Percentiles rank a stretch among this genome's conserved stretches.
Evolutionary conservation across 768 basidiomycete genomes (phyloP).

Genomic region (Hericium coralloides): DNA sequence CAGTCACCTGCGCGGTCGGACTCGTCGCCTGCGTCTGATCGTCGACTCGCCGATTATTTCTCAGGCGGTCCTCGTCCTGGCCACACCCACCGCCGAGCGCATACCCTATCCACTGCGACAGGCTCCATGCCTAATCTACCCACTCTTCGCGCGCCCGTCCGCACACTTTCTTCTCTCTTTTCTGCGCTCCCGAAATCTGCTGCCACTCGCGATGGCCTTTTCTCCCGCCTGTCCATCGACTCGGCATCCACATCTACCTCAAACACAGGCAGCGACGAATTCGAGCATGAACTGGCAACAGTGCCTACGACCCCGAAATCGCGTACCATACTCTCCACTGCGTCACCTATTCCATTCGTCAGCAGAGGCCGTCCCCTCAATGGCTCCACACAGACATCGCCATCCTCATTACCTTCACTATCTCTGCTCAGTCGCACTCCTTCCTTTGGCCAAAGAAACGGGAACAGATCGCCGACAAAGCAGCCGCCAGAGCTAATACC

Average conservation of each 20-base stretch:
- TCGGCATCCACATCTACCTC: slow-evolving; percentile 9
- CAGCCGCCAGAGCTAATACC: slow-evolving; percentile 8
- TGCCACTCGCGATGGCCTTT: slow-evolving; percentile 11
- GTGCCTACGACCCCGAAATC: slow-evolving; percentile 8
- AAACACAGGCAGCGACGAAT: slow-evolving; percentile 9
- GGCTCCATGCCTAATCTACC: slow-evolving; percentile 1
- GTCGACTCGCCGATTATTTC: neutral
- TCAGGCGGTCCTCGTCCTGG: neutral
- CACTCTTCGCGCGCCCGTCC: neutral
- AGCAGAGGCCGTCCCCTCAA: neutral
- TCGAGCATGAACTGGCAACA: slow-evolving; percentile 9
- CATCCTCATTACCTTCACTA: neutral
- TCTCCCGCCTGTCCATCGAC: slow-evolving; percentile 14
- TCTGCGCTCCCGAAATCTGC: slow-evolving; percentile 12
- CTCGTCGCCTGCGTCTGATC: neutral
- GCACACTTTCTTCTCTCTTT: slow-evolving; percentile 10
- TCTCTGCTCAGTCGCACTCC: neutral
- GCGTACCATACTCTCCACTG: neutral
- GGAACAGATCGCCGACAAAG: neutral
- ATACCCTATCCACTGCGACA: neutral
- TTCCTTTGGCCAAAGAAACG: neutral
- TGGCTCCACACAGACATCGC: neutral
- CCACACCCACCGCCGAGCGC: neutral
- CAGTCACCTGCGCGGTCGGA: neutral
- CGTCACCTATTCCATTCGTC: neutral